phyloP scores from a whole-genome alignment of 2,329 filamentous ascomycete species.

The Aspergillus latus region DNA sequence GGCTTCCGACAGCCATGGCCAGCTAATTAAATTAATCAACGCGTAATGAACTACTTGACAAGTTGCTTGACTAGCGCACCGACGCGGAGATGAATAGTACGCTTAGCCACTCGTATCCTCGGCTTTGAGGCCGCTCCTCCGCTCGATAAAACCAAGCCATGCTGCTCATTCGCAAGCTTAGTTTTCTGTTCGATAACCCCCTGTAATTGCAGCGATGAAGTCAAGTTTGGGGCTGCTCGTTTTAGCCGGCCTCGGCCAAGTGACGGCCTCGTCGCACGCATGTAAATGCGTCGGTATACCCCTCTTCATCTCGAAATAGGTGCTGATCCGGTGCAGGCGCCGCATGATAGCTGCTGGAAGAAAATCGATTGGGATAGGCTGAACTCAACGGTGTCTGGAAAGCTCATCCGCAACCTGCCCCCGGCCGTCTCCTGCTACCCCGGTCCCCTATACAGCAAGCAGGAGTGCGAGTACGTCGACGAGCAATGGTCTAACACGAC shows the following conservation, averaged over 20 bases:
- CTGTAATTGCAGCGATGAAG: too few species aligned
- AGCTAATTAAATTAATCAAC: too few species aligned
- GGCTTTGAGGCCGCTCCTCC: too few species aligned
- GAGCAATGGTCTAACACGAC: slow-evolving; percentile 27
- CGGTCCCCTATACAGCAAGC: slow-evolving; percentile 25
- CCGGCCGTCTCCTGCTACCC: slow-evolving; percentile 38
- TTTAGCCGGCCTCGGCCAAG: background rate
- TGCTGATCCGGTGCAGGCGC: slow-evolving; percentile 16
- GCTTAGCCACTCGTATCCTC: too few species aligned
- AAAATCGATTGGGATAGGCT: slow-evolving; percentile 30
- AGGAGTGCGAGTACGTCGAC: slow-evolving; percentile 26
- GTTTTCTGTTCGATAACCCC: too few species aligned
- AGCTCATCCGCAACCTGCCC: slow-evolving; percentile 34
- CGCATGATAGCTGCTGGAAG: slow-evolving; percentile 36
- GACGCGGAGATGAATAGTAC: too few species aligned
- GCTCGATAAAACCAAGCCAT: too few species aligned
- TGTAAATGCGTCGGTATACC: slow-evolving; percentile 8
- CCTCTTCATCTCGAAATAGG: too few species aligned
- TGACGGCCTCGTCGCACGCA: background rate
- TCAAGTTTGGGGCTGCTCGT: background rate
- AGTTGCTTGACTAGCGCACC: too few species aligned
- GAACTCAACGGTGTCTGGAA: slow-evolving; percentile 35
- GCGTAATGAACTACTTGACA: too few species aligned
- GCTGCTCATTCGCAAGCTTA: too few species aligned
- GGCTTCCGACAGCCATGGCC: too few species aligned